phyloP scores from a whole-genome alignment of 2,329 filamentous ascomycete species.

The Penicillium rolfsii region DNA sequence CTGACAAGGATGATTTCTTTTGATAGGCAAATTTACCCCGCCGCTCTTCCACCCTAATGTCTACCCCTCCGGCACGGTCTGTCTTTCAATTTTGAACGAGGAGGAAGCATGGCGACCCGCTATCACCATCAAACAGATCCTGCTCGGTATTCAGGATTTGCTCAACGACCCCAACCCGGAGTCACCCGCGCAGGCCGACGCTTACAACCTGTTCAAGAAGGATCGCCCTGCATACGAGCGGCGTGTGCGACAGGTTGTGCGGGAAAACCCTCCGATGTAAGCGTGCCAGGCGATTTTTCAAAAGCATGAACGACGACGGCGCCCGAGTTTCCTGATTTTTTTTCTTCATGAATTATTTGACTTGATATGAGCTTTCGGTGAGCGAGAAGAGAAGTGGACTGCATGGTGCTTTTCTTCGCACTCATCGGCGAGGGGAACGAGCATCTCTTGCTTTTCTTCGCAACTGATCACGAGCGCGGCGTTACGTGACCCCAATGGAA shows the following conservation, averaged over 20 bases:
- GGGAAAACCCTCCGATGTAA: constrained; percentile 80
- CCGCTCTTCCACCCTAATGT: constrained; percentile 98
- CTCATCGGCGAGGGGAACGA: constrained; percentile 20
- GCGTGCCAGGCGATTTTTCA: not conserved
- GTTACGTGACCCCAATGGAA: constrained; percentile 28
- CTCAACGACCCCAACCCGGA: constrained; percentile 97
- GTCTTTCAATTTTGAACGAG: constrained; percentile 94
- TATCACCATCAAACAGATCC: constrained; percentile 97
- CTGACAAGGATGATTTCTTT: constrained; percentile 2
- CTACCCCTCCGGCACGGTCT: constrained; percentile 96
- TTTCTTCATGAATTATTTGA: constrained; percentile 16
- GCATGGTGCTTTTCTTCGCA: constrained; percentile 17
- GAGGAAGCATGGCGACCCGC: constrained; percentile 98
- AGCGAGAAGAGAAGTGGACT: constrained; percentile 12
- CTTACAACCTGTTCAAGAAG: constrained; percentile 95
- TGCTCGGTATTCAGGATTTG: constrained; percentile 92
- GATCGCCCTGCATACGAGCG: constrained; percentile 85
- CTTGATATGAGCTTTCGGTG: constrained; percentile 18
- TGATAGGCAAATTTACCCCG: constrained; percentile 87
- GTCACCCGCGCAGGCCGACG: constrained; percentile 93
- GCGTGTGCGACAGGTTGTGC: constrained; percentile 82
- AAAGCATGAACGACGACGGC: constrained; percentile 13
- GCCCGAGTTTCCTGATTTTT: constrained; percentile 5
- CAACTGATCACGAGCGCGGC: constrained; percentile 33
- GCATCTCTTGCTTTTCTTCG: constrained; percentile 21